Percentiles rank a stretch among this genome's conserved stretches.
These are phyloP conservation scores for Psilocybe sp. DNA, from an alignment of 768 basidiomycete species.

Conservation along the genomic window DNA sequence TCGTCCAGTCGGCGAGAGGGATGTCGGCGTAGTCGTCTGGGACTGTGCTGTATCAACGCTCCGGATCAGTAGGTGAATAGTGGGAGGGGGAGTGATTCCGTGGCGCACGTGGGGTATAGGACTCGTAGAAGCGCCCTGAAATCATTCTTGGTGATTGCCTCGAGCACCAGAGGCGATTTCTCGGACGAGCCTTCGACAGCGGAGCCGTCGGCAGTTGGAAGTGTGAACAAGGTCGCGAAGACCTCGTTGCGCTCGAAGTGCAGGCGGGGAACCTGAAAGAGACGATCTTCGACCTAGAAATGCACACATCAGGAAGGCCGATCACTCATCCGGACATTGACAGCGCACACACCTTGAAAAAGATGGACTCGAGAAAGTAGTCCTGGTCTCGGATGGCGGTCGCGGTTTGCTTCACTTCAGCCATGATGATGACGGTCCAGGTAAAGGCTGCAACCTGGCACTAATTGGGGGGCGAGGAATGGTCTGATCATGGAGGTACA, in stretches of 20 bases:
- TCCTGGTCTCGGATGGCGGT: too few species aligned
- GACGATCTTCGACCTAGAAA: background rate
- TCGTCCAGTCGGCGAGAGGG: too few species aligned
- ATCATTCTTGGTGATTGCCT: background rate
- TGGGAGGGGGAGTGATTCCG: background rate
- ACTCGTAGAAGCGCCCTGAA: background rate
- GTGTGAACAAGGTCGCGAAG: background rate
- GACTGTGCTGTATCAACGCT: too few species aligned
- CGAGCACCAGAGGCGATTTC: background rate
- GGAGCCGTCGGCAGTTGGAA: background rate
- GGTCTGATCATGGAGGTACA: too few species aligned
- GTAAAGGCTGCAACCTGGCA: too few species aligned
- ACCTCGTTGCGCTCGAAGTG: background rate
- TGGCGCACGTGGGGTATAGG: background rate
- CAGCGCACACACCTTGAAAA: too few species aligned
- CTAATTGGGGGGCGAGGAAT: too few species aligned
- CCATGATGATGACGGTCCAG: too few species aligned
- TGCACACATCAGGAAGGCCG: too few species aligned
- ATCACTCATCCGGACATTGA: too few species aligned
- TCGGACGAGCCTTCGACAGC: background rate
- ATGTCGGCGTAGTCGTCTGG: background rate
- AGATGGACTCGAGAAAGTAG: too few species aligned
- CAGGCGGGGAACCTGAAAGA: background rate
- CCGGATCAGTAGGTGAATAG: background rate
- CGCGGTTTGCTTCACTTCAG: too few species aligned